These are phyloP conservation scores for Thermothielavioides terrestris DNA, from an alignment of 495 filamentous ascomycete species.

Conservation along the genomic window DNA sequence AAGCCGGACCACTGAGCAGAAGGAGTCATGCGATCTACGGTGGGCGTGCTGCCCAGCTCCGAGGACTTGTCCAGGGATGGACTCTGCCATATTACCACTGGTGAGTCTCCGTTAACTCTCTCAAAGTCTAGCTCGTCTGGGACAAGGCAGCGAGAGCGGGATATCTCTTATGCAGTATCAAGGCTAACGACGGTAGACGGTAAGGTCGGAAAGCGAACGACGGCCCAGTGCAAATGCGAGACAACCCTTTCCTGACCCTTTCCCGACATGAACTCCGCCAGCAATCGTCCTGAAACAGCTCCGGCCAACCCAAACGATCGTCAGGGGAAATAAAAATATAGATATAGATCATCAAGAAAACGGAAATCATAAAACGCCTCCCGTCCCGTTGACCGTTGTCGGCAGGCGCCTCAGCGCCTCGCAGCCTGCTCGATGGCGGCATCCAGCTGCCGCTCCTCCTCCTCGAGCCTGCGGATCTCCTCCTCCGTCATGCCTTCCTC, in stretches of 20 bases:
- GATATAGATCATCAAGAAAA: not conserved
- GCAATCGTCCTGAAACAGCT: not conserved
- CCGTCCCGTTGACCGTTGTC: not conserved
- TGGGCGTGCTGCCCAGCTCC: no score
- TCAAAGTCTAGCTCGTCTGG: not conserved
- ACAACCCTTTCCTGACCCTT: not conserved
- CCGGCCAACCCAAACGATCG: no score
- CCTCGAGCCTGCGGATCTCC: slow-evolving; percentile 39
- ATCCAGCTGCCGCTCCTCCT: slow-evolving; percentile 42
- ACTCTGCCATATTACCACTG: not conserved
- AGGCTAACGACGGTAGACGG: no score
- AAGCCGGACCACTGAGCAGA: no score
- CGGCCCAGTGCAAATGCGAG: not conserved
- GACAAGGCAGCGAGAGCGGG: not conserved
- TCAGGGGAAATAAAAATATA: no score
- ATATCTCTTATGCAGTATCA: not conserved
- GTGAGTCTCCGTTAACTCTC: no score
- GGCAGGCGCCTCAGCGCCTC: slow-evolving; percentile 8
- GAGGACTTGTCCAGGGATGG: no score
- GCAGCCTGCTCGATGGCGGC: slow-evolving; percentile 38
- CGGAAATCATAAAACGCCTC: slow-evolving; percentile 3
- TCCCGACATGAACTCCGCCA: not conserved
- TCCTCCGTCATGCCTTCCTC: slow-evolving; percentile 46
- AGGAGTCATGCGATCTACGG: no score
- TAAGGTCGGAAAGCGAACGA: not conserved